These are phyloP conservation scores for Lizonia empirigonia DNA, from an alignment of 2,329 filamentous ascomycete genomes.

Conservation along the genomic window DNA sequence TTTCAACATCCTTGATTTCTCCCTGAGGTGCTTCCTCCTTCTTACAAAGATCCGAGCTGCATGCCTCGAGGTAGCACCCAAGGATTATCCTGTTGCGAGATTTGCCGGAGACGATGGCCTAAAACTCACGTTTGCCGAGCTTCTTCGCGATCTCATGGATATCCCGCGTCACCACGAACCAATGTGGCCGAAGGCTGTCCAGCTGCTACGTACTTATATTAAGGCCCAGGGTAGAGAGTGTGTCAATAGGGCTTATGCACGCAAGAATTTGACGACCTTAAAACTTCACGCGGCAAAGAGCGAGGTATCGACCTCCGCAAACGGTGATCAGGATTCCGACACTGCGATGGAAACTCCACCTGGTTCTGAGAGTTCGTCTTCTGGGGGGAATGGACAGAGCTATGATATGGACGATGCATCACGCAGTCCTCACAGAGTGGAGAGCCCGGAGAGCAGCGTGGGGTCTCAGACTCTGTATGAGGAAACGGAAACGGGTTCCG, in stretches of 20 bases:
- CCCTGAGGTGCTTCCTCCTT: slow-evolving; percentile 5
- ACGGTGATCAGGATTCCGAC: background rate
- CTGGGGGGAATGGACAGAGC: background rate
- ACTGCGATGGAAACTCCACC: background rate
- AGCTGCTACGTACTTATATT: background rate
- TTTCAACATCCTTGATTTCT: slow-evolving; percentile 13
- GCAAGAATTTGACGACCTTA: slow-evolving; percentile 1
- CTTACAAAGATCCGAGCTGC: slow-evolving; percentile 8
- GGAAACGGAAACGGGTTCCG: background rate
- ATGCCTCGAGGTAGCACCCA: slow-evolving; percentile 11
- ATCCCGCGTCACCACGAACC: background rate
- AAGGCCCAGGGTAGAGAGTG: background rate
- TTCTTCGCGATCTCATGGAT: slow-evolving; percentile 5
- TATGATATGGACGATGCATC: background rate
- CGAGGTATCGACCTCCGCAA: background rate
- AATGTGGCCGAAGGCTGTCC: slow-evolving; percentile 8
- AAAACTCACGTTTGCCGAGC: slow-evolving; percentile 4
- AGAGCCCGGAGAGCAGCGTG: background rate
- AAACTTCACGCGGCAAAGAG: background rate
- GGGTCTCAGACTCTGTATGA: background rate
- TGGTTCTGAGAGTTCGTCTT: background rate
- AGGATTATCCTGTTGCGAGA: slow-evolving; percentile 12
- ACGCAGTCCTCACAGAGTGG: background rate
- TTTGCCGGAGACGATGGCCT: background rate
- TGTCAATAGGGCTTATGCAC: background rate